Conservation (phyloP, 768 basidiomycete species). For the Psilocybe sp. region DNA sequence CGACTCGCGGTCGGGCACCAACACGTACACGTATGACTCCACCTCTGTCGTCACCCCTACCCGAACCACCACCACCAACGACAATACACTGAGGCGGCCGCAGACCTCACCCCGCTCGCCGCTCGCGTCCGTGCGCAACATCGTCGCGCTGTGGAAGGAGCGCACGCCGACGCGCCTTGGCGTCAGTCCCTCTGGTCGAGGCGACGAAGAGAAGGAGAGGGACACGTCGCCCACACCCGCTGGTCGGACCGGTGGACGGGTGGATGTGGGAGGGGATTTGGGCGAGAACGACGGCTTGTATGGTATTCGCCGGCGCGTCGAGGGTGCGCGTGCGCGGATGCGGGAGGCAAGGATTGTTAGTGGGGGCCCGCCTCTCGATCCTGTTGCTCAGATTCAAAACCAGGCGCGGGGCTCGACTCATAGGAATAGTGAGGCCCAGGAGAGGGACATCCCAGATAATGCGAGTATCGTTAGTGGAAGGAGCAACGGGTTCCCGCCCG, state of each 20-base stretch:
- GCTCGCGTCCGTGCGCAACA: slow-evolving; percentile 70
- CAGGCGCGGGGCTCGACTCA: no score
- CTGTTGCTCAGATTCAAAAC: no score
- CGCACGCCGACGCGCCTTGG: slow-evolving; percentile 35
- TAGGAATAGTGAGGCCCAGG: no score
- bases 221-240: slow-evolving; percentile 3
- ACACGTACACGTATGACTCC: no score
- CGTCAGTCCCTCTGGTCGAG: no score
- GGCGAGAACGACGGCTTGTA: slow-evolving; percentile 46
- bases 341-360: slow-evolving; percentile 29
- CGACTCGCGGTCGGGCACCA: neutral
- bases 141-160: slow-evolving; percentile 80
- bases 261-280: slow-evolving; percentile 29
- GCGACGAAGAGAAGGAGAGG: neutral
- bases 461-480: slow-evolving; percentile 28
- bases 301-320: slow-evolving; percentile 45
- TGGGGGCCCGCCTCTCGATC: neutral
- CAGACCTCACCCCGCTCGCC: slow-evolving; percentile 70
- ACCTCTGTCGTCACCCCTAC: slow-evolving; percentile 35
- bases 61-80: slow-evolving; percentile 41
- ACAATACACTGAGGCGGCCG: slow-evolving; percentile 62
- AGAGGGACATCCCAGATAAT: slow-evolving; percentile 15
- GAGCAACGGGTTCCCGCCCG: slow-evolving; percentile 35
- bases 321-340: slow-evolving; percentile 31
- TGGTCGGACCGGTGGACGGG: slow-evolving; percentile 29